Evolutionary conservation across 2,329 filamentous ascomycete species (phyloP), one percentile per base, ranked within the genome.

Genomic region (Rhexocercosporidium sp.): DNA sequence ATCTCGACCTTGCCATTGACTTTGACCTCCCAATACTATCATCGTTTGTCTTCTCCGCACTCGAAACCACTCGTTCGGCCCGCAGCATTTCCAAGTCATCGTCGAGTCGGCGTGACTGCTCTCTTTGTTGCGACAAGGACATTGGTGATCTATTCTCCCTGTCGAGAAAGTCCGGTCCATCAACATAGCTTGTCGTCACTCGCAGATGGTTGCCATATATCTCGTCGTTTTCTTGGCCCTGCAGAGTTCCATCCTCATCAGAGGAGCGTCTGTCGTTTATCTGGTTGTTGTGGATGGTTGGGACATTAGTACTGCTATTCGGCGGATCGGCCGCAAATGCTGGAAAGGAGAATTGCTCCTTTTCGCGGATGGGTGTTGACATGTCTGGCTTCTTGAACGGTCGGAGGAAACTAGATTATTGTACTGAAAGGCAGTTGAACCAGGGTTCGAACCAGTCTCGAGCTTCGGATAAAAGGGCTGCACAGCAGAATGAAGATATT

Each of bases 61-160:
- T 72, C 2, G 75, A 76, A 0, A 86, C 83, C 64, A 88, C 82
- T 12, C 86, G 83, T 78, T 92, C 90, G 1, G 88, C 86, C 70
- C 89, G 85, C 54, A 91, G 81, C 75, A 92, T 80, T 51, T 86
- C 82, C 62, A 92, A 78, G 67, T 92, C 89, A 77, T 92, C 90
- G 64, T 90, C 85, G 34, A 92, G 79, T 56, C 88, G 82, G 67
- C 83, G 82, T 6, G 85, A 83, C 73, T 89, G 82, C 76, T 91
- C 89, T 46, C 88, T 83, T 18, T 81, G 82, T 66, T 84, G 82
- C 0, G 86, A 87, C 1, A 86, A 84, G 0, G 88, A 89, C 47
- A 74, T 67, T 4, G 76, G 73, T 1, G 72, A 74, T 14, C 56
- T 53, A 22, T 62, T 66, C 27, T 68, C 76, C 66, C 16, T 72